phyloP scores from a whole-genome alignment of 148 eudicot genomes.

The Drosera capensis region DNA sequence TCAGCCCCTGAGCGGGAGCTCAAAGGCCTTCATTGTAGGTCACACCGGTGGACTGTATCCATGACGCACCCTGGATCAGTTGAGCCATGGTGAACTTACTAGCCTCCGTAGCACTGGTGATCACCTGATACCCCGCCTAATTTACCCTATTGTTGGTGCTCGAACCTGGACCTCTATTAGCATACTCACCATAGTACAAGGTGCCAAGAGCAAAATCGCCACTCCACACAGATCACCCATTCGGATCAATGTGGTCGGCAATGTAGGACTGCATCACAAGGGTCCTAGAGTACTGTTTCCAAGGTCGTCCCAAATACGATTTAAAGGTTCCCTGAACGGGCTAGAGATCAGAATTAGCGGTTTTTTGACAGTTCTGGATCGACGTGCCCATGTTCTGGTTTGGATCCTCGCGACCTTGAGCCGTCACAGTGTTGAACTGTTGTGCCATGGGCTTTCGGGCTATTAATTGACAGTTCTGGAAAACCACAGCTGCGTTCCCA shows the following conservation, averaged over 20 bases:
- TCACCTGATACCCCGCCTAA: background rate
- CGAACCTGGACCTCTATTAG: slow-evolving; percentile 25
- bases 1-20: too few relatives aligned
- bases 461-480: background rate
- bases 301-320: background rate
- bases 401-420: background rate
- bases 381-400: background rate
- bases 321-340: background rate
- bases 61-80: background rate
- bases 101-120: background rate
- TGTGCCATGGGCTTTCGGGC: background rate
- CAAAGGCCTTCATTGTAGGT: background rate
- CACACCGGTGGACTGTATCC: background rate
- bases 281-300: background rate
- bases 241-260: slow-evolving; percentile 8
- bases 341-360: background rate
- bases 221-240: slow-evolving; percentile 16
- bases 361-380: background rate
- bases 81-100: background rate
- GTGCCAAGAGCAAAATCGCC: background rate
- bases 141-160: background rate
- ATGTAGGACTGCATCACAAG: background rate
- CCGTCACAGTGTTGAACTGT: background rate
- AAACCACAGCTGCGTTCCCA: slow-evolving; percentile 4
- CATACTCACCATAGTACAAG: slow-evolving; percentile 16